These are phyloP conservation scores for Bipolaris cookei DNA, from an alignment of 2,329 filamentous ascomycete species.

Conservation along the genomic window DNA sequence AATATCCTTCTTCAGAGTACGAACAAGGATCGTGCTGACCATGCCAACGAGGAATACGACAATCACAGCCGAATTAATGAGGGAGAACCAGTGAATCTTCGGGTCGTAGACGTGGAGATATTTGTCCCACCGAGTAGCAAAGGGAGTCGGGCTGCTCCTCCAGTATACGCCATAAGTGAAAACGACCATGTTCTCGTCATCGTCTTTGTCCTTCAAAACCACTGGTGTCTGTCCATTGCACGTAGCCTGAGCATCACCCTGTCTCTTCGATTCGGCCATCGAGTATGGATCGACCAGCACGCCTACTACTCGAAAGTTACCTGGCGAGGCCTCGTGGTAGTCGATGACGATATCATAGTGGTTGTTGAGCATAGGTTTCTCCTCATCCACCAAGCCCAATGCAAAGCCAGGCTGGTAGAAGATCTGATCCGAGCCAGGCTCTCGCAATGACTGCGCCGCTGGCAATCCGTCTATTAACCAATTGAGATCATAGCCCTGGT, in stretches of 20 bases:
- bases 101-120: constrained; percentile 97
- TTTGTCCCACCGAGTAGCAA: constrained; percentile 98
- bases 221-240: constrained; percentile 68
- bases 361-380: constrained; percentile 77
- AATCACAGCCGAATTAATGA: constrained; percentile 94
- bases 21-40: constrained; percentile 88
- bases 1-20: constrained; percentile 92
- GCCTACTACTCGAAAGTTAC: constrained; percentile 86
- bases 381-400: constrained; percentile 65
- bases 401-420: constrained; percentile 94
- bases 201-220: constrained; percentile 67
- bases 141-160: constrained; percentile 81
- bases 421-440: constrained; percentile 74
- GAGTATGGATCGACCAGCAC: constrained; percentile 87
- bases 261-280: constrained; percentile 62
- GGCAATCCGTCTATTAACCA: constrained; percentile 96
- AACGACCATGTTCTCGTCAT: constrained; percentile 66
- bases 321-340: constrained; percentile 78
- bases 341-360: constrained; percentile 95
- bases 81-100: constrained; percentile 98
- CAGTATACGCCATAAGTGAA: constrained; percentile 96
- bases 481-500: constrained; percentile 87
- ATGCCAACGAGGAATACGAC: constrained; percentile 90
- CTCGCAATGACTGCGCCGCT: constrained; percentile 81
- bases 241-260: constrained; percentile 62